Evolutionary conservation across 2,329 filamentous ascomycete genomes (phyloP).

Genomic region (Pseudogymnoascus sp.): DNA sequence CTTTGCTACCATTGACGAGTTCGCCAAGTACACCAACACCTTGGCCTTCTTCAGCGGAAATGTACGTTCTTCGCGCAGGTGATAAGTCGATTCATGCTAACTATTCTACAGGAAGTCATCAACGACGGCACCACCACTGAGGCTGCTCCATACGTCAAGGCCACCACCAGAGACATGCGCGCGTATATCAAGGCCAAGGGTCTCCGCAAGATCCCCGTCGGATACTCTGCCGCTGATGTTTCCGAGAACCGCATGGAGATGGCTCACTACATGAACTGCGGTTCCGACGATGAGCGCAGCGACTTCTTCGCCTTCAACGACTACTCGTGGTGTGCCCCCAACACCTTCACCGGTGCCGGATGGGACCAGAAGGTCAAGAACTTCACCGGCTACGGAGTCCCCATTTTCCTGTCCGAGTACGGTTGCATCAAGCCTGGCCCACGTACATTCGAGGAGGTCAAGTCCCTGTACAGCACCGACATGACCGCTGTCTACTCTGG

Average conservation of each 20-base stretch:
- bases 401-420: conserved; percentile 97
- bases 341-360: conserved; percentile 66
- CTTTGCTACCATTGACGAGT: conserved; percentile 70
- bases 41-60: conserved; percentile 98
- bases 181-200: conserved; percentile 76
- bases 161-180: conserved; percentile 93
- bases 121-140: conserved; percentile 82
- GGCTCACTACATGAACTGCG: conserved; percentile 93
- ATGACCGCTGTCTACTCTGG: conserved; percentile 90
- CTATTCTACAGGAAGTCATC: conserved; percentile 60
- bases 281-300: conserved; percentile 57
- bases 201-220: conserved; percentile 76
- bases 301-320: conserved; percentile 99
- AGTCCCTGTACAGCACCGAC: conserved; percentile 65
- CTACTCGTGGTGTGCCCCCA: conserved; percentile 96
- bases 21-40: conserved; percentile 79
- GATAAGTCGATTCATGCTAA: not conserved
- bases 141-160: conserved; percentile 93
- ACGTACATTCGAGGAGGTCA: conserved; percentile 80
- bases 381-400: conserved; percentile 83
- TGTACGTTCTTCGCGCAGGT: conserved; percentile 16
- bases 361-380: conserved; percentile 78
- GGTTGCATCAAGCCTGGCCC: conserved; percentile 71
- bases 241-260: conserved; percentile 71
- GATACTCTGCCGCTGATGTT: conserved; percentile 95